Evolutionary conservation across 2,329 filamentous ascomycete genomes (phyloP).

Genomic region (Talaromyces pinophilus): DNA sequence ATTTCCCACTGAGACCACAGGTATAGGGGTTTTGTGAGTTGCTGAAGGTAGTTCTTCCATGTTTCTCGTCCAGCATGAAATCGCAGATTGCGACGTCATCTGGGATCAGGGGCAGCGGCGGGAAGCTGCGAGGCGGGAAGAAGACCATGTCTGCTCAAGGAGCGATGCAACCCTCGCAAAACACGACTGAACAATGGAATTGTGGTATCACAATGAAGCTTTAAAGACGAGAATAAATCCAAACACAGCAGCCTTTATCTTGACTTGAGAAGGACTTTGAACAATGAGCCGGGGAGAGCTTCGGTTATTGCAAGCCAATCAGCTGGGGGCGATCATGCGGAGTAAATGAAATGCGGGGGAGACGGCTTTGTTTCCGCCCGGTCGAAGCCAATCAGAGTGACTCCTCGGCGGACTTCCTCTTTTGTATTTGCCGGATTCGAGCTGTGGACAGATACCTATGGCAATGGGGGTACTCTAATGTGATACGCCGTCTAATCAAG

Average conservation of each 20-base stretch:
- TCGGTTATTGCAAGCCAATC: constrained; percentile 15
- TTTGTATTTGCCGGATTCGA: neutral
- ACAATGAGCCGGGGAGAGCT: neutral
- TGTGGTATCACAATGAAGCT: neutral
- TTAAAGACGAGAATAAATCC: neutral
- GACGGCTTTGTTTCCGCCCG: constrained; percentile 1
- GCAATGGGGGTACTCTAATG: too few relatives aligned
- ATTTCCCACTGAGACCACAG: constrained; percentile 71
- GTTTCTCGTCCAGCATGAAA: constrained; percentile 72
- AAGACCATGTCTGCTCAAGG: constrained; percentile 47
- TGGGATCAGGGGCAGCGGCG: constrained; percentile 58
- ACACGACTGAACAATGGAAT: neutral
- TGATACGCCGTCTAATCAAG: too few relatives aligned
- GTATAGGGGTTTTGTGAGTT: constrained; percentile 71
- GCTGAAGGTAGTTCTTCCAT: constrained; percentile 65
- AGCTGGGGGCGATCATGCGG: neutral
- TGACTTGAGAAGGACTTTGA: neutral
- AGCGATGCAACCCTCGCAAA: neutral
- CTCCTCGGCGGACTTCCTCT: neutral
- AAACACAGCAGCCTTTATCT: neutral
- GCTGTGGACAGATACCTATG: too few relatives aligned
- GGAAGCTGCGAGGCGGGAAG: constrained; percentile 42
- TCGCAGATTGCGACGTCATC: constrained; percentile 73
- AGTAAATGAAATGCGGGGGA: constrained; percentile 2
- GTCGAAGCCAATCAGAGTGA: neutral